Evolutionary conservation across 257 asterid species (phyloP).

Genomic region (Asclepias syriaca): DNA sequence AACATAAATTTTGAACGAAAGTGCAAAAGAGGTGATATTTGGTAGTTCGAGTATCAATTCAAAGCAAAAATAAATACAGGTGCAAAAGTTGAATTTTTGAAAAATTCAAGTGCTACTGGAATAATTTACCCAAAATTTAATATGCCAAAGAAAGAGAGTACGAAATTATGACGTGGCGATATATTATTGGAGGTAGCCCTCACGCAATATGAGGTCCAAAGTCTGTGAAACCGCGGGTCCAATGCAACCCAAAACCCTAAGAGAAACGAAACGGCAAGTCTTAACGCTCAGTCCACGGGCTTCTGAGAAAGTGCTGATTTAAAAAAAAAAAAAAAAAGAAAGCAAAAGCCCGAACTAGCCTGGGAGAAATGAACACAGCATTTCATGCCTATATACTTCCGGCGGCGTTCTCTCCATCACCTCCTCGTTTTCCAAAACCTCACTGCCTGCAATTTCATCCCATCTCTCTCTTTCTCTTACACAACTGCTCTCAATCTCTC

Average conservation of each 20-base stretch:
- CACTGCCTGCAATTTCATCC: constrained; percentile 4
- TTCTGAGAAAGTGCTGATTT: background rate
- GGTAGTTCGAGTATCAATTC: no score
- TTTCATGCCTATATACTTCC: constrained; percentile 14
- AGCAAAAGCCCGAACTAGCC: background rate
- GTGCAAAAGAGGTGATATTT: no score
- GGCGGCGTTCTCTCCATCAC: constrained; percentile 11
- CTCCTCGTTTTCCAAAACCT: constrained; percentile 4
- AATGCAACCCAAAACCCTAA: constrained; percentile 15
- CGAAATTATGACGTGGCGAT: background rate
- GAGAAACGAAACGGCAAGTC: background rate
- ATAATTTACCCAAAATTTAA: no score
- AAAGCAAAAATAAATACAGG: no score
- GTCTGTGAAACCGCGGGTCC: background rate
- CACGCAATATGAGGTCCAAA: constrained; percentile 13
- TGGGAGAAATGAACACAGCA: constrained; percentile 1
- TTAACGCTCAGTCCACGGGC: background rate
- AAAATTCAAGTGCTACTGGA: no score
- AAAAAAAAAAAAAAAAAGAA: background rate
- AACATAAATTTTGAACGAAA: no score
- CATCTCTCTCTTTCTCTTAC: constrained; percentile 12
- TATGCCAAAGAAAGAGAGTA: no score
- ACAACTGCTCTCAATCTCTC: background rate
- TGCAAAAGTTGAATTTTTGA: no score
- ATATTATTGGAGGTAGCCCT: constrained; percentile 10